phyloP scores from a whole-genome alignment of 768 basidiomycete species.

The Mycena floridula region DNA sequence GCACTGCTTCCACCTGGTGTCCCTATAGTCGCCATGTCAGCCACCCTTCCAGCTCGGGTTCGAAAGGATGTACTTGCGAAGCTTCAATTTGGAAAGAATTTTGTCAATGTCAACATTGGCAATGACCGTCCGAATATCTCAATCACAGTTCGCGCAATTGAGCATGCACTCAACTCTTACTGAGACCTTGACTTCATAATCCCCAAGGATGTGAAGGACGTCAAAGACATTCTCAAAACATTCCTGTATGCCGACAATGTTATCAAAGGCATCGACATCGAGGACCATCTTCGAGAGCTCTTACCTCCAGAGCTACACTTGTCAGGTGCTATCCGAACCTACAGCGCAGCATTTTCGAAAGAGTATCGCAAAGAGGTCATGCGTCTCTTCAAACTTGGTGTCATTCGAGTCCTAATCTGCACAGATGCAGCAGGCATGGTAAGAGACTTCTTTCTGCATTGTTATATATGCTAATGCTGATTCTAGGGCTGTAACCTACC shows the following conservation, averaged over 20 bases:
- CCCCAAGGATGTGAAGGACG: background rate
- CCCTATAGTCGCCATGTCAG: conserved; percentile 14
- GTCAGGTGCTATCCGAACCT: background rate
- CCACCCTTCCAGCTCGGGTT: conserved; percentile 11
- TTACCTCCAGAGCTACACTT: background rate
- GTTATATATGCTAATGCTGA: background rate
- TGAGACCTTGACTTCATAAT: conserved; percentile 20
- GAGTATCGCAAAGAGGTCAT: background rate
- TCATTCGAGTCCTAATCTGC: conserved; percentile 14
- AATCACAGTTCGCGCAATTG: conserved; percentile 15
- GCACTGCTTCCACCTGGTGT: conserved; percentile 15
- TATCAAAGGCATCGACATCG: conserved; percentile 9
- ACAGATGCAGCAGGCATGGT: conserved; percentile 23
- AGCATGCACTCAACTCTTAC: conserved; percentile 15
- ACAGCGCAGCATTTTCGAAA: background rate
- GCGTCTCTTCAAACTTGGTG: conserved; percentile 4
- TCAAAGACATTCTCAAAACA: conserved; percentile 14
- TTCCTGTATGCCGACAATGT: conserved; percentile 18
- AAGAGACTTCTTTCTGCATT: background rate
- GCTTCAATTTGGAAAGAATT: conserved; percentile 11
- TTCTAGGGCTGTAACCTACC: conserved; percentile 11
- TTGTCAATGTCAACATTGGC: background rate
- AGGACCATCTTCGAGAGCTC: conserved; percentile 8
- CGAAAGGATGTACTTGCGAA: conserved; percentile 9
- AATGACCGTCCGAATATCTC: conserved; percentile 13